Evolutionary conservation across 1,284 basidiomycete genomes (phyloP).

Genomic region (Microbotryomycetes sp.): DNA sequence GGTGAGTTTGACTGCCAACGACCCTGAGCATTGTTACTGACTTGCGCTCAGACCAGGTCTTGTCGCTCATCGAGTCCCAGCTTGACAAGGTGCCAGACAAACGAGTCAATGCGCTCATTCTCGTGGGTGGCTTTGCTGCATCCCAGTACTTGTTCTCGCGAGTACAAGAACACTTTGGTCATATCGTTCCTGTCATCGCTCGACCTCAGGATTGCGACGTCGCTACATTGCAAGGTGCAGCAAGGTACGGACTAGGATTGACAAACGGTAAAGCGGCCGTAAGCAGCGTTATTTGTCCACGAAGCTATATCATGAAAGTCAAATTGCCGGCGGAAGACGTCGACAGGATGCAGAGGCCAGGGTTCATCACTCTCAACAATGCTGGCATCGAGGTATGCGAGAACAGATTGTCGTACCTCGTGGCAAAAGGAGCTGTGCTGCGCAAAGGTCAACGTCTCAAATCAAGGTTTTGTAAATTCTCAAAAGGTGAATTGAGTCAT

Average conservation of each 20-base stretch:
- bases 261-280: slow-evolving; percentile 52
- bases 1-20: slow-evolving; percentile 18
- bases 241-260: slow-evolving; percentile 62
- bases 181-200: slow-evolving; percentile 59
- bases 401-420: slow-evolving; percentile 75
- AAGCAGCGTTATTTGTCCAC: slow-evolving; percentile 65
- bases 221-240: slow-evolving; percentile 71
- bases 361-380: slow-evolving; percentile 64
- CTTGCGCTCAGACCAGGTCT: slow-evolving; percentile 48
- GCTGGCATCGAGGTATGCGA: slow-evolving; percentile 67
- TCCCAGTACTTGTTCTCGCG: slow-evolving; percentile 67
- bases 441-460: slow-evolving; percentile 70
- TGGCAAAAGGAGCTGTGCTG: slow-evolving; percentile 65
- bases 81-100: slow-evolving; percentile 53
- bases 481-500: slow-evolving; percentile 48
- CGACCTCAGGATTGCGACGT: slow-evolving; percentile 72
- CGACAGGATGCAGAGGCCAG: slow-evolving; percentile 69
- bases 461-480: slow-evolving; percentile 64
- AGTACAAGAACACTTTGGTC: slow-evolving; percentile 58
- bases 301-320: slow-evolving; percentile 53
- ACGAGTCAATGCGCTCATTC: slow-evolving; percentile 63
- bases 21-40: neutral
- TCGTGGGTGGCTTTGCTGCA: slow-evolving; percentile 76
- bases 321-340: slow-evolving; percentile 72
- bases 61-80: slow-evolving; percentile 64